Conservation (phyloP, 345 rosid species). For the Linum usitatissimum region DNA sequence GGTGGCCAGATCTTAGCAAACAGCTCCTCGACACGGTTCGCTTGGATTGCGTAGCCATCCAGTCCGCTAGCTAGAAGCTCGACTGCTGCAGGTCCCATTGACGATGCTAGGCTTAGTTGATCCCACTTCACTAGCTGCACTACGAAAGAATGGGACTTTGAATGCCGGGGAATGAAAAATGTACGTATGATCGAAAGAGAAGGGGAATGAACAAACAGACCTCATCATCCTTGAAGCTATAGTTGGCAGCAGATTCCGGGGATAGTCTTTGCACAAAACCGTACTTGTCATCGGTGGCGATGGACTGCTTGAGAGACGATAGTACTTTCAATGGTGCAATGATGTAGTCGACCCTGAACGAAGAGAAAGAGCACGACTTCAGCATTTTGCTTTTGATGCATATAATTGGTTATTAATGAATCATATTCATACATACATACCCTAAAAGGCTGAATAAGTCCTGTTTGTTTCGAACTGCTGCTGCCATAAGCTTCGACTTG, state of each 20-base stretch:
- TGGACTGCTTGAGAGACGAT: constrained; percentile 76
- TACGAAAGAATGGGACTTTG: constrained; percentile 6
- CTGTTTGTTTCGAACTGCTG: constrained; percentile 95
- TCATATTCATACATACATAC: constrained; percentile 20
- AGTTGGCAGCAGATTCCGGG: constrained; percentile 56
- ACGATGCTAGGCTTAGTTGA: constrained; percentile 64
- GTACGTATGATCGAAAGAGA: not conserved
- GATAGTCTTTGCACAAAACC: constrained; percentile 58
- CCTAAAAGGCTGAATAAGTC: constrained; percentile 90
- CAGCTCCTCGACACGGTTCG: constrained; percentile 61
- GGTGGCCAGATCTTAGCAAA: constrained; percentile 96
- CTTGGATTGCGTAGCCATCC: constrained; percentile 65
- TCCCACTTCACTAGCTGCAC: constrained; percentile 71
- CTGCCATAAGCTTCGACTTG: constrained; percentile 93
- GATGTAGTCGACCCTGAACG: constrained; percentile 79
- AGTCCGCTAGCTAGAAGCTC: constrained; percentile 76
- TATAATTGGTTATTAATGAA: not conserved
- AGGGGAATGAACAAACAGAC: constrained; percentile 25
- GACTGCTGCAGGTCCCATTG: constrained; percentile 89
- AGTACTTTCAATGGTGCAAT: constrained; percentile 84
- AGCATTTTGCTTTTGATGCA: not conserved
- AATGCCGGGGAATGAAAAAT: not conserved
- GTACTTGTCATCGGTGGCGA: constrained; percentile 63
- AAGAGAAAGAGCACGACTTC: constrained; percentile 7
- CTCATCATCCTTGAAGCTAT: constrained; percentile 72